Percentiles rank a stretch among this genome's conserved stretches.
These are phyloP conservation scores for Ormosia emarginata DNA, from an alignment of 306 rosid genomes.

Conservation along the genomic window DNA sequence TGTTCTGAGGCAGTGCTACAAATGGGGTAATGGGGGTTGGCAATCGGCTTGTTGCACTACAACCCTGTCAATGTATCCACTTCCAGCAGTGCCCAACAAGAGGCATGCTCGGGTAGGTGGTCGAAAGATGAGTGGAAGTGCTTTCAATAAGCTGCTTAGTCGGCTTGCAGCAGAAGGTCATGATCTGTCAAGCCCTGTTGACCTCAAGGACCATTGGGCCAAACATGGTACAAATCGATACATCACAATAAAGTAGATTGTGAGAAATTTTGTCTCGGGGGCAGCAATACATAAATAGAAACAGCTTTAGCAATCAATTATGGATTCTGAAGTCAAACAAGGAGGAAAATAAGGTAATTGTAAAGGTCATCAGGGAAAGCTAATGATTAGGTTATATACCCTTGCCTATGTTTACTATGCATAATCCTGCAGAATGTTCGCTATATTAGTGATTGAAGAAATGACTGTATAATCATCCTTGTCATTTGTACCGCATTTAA, in stretches of 20 bases:
- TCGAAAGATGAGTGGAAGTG: constrained; percentile 97
- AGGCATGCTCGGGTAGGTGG: constrained; percentile 94
- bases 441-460: constrained; percentile 3
- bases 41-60: constrained; percentile 98
- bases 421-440: neutral
- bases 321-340: constrained; percentile 4
- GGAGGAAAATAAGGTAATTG: constrained; percentile 8
- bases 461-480: neutral
- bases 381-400: constrained; percentile 6
- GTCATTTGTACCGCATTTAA: constrained; percentile 1
- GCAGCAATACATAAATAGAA: neutral
- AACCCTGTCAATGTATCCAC: constrained; percentile 83
- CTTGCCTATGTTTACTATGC: constrained; percentile 5
- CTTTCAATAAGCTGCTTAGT: constrained; percentile 88
- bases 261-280: neutral
- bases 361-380: constrained; percentile 1
- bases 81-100: constrained; percentile 96
- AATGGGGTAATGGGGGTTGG: constrained; percentile 99
- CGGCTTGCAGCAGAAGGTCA: constrained; percentile 93
- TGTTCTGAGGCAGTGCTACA: constrained; percentile 83
- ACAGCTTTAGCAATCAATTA: neutral
- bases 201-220: constrained; percentile 96
- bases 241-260: constrained; percentile 80
- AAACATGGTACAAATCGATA: constrained; percentile 99
- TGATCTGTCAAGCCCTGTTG: constrained; percentile 88